Conservation (phyloP, 2,329 filamentous ascomycete genomes). For the Phialocephala subalpina region DNA sequence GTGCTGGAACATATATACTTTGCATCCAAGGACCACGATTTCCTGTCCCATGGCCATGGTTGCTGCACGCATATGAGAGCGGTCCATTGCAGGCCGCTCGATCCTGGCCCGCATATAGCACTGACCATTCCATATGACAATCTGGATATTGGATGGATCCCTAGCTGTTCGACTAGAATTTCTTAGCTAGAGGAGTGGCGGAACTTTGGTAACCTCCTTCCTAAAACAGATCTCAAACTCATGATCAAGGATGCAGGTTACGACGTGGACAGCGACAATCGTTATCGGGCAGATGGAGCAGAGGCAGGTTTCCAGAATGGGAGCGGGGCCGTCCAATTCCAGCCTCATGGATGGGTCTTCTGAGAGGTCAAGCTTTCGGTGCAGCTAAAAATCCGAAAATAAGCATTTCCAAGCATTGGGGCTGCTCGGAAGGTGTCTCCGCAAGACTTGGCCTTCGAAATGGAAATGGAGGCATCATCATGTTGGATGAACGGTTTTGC, state of each 20-base stretch:
- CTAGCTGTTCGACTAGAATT: neutral
- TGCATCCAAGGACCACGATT: neutral
- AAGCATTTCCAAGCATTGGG: neutral
- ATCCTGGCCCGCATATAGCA: neutral
- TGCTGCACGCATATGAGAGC: neutral
- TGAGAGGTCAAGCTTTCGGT: neutral
- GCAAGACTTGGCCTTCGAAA: neutral
- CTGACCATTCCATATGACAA: neutral
- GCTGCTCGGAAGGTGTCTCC: neutral
- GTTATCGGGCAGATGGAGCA: neutral
- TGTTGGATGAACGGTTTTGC: neutral
- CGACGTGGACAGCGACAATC: neutral
- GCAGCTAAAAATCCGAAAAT: neutral
- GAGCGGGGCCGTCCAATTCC: neutral
- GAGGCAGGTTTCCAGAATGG: neutral
- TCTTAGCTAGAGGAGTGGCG: neutral
- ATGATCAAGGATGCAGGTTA: neutral
- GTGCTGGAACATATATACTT: conserved; percentile 4
- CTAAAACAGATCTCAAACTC: neutral
- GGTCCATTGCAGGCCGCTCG: neutral
- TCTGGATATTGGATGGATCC: neutral
- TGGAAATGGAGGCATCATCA: neutral
- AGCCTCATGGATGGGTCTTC: neutral
- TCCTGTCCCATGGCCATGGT: neutral
- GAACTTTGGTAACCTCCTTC: neutral